Evolutionary conservation across 2,329 filamentous ascomycete genomes (phyloP), one percentile per base, ranked within the genome.

Genomic region (Didymellaceae sp.): DNA sequence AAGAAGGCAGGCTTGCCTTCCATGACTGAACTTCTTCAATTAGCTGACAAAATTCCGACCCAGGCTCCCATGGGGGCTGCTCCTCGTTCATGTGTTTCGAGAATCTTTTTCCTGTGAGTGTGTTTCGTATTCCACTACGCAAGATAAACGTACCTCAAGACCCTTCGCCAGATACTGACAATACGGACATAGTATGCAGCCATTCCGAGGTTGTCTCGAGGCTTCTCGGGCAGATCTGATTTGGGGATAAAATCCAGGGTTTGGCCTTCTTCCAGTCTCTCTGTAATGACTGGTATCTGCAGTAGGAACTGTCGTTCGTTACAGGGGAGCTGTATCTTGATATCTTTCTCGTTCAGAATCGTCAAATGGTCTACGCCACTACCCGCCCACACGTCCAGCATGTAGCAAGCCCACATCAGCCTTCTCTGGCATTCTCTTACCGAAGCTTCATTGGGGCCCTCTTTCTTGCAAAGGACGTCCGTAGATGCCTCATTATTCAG

Each of bases 351-450:
- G 46, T 64, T 70, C 38, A 70, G 30, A 10, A 70, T 68, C 16
- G 67, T 70, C 25, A 70, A 54, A 35, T 67, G 67, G 40, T 70
- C 67, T 9, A 70, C 65, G 8, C 67, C 67, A 46, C 67, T 68
- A 9, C 67, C 67, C 28, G 67, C 67, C 67, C 67, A 70, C 8
- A 70, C 66, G 48, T 70, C 67, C 30, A 70, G 63, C 65, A 70
- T 67, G 43, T 68, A 70, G 39, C 67, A 70, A 8, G 67, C 65
- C 67, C 67, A 70, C 67, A 70, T 70, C 8, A 70, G 39, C n/a
- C 67, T 52, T 44, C 67, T 57, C n/a, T 62, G 55, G 16, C 63
- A 67, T 28, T 70, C 67, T 49, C 60, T 52, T 21, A 65, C 56
- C 6, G 67, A 67, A 2, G 65, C 58, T 43, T 70, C 67, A 32